Evolutionary conservation across 2,329 filamentous ascomycete genomes (phyloP).

Genomic region (Colletotrichum nymphaeae): DNA sequence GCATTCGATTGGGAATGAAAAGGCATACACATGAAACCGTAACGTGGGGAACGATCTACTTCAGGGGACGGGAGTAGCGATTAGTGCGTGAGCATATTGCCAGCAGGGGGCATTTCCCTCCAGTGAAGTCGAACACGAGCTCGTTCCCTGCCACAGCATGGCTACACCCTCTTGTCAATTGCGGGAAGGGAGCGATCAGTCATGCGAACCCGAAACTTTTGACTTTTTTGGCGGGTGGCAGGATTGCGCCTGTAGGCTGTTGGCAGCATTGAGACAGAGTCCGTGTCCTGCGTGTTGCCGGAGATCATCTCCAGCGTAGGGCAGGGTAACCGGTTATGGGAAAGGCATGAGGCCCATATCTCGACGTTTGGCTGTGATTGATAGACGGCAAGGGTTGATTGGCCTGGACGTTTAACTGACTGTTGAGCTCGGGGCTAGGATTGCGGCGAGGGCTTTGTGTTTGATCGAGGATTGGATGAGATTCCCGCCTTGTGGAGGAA

Average conservation of each 20-base stretch:
- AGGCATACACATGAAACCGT: conserved; percentile 25
- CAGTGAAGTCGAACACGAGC: not conserved
- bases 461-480: conserved; percentile 14
- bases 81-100: conserved; percentile 8
- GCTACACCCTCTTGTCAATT: conserved; percentile 19
- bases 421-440: conserved; percentile 1
- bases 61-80: conserved; percentile 24
- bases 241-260: conserved; percentile 12
- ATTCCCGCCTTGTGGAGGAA: conserved; percentile 30
- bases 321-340: conserved; percentile 11
- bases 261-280: conserved; percentile 8
- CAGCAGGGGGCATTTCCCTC: conserved; percentile 1
- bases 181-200: conserved; percentile 32
- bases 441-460: not conserved
- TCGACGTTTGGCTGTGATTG: conserved; percentile 10
- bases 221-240: conserved; percentile 2
- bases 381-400: conserved; percentile 5
- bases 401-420: conserved; percentile 7
- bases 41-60: conserved; percentile 33
- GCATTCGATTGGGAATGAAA: conserved; percentile 31
- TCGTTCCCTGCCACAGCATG: conserved; percentile 16
- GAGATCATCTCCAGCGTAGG: conserved; percentile 12
- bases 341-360: conserved; percentile 16
- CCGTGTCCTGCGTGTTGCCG: not conserved
- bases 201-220: conserved; percentile 22